These are phyloP conservation scores for Cercophora scortea DNA, from an alignment of 495 filamentous ascomycete genomes.

Conservation along the genomic window DNA sequence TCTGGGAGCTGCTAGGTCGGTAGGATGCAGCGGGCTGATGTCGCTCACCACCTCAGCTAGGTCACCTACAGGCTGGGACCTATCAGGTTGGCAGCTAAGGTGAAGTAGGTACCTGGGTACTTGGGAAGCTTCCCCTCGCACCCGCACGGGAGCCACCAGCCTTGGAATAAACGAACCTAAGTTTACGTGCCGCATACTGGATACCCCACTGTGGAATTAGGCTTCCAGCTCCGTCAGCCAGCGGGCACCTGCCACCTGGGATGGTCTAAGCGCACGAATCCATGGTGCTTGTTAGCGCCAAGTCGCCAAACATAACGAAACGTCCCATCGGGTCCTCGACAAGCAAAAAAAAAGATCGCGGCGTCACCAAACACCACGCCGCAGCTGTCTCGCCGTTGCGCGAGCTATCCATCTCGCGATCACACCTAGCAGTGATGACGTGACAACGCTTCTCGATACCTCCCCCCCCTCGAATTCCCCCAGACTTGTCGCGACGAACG, in stretches of 20 bases:
- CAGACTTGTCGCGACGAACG: constrained; percentile 1
- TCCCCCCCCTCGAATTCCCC: background rate
- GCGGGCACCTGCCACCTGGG: background rate
- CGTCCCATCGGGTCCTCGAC: background rate
- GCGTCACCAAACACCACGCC: constrained; percentile 1
- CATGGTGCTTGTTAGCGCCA: constrained; percentile 1
- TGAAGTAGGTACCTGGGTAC: background rate
- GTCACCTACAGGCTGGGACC: background rate
- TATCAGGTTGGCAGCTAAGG: background rate
- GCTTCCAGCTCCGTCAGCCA: too few species aligned
- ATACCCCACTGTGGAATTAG: too few species aligned
- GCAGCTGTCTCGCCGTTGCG: constrained; percentile 9
- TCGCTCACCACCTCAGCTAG: background rate
- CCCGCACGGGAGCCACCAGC: too few species aligned
- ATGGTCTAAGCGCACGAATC: constrained; percentile 1
- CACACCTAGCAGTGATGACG: constrained; percentile 23
- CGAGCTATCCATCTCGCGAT: constrained; percentile 9
- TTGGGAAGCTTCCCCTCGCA: too few species aligned
- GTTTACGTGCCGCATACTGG: too few species aligned
- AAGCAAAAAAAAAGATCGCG: constrained; percentile 16
- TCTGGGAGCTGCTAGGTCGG: constrained; percentile 7
- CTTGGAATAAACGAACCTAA: too few species aligned
- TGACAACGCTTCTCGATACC: constrained; percentile 12
- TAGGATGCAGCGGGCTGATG: background rate
- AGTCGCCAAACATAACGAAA: constrained; percentile 11